Evolutionary conservation across 2,329 filamentous ascomycete species (phyloP), one percentile per base, ranked within the genome.

Genomic region (Aspergillus aculeatus): DNA sequence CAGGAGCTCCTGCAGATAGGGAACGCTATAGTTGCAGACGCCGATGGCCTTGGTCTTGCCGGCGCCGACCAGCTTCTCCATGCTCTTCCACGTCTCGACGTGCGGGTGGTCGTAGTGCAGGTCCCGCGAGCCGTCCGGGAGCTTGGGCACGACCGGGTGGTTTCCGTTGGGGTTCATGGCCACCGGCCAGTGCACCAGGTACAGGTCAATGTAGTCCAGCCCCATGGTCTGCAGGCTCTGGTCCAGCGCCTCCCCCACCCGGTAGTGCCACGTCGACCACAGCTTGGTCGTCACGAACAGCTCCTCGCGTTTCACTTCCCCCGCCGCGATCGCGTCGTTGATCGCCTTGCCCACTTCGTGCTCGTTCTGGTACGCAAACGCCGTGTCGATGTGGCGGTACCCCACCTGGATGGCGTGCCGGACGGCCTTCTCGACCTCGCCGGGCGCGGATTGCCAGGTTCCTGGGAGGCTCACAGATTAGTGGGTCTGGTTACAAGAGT

Each of bases 271-370:
- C 54, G 89, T 91, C 70, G 87, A 89, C 90, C 91, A 96, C 41
- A 93, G 84, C 83, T 96, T 96, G 69, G 88, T 91, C 57, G 91
- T 90, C 60, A 96, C 85, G 78, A 95, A 96, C 62, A 96, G 78
- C 59, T 96, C 90, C 73, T 89, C 85, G 62, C 91, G 85, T 82
- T 88, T 89, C 68, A 90, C 80, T 62, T 84, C 81, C 24, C 90
- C 90, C 5, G 85, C 79, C 26, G 80, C 81, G 69, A 94, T 86
- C 31, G 89, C 91, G 58, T 90, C 87, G 72, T 86, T 85, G 56
- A 96, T 83, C 10, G 89, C 92, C 71, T 87, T 80, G 64, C 92
- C 92, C 16, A 96, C 91, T 75, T 94, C 90, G 51, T 89, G 84
- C 77, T 96, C 92, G 75, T 96, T 78, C 24, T 68, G 66, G 62